Evolutionary conservation across 805 yeast genomes (phyloP).

Genomic region (Grigorovia yakushimaensis): DNA sequence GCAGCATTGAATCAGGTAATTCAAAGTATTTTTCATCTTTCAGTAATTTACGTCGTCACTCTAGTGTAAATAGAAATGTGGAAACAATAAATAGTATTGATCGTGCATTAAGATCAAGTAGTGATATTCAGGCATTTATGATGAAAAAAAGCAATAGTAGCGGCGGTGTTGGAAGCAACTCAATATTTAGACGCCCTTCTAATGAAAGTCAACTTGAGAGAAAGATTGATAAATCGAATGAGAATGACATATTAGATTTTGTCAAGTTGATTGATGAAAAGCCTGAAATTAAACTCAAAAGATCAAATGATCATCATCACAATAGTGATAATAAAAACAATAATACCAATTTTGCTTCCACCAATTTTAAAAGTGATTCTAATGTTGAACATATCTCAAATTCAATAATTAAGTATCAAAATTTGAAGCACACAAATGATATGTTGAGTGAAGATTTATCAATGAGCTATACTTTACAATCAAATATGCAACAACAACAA

Average conservation of each 20-base stretch:
- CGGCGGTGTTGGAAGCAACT: not conserved
- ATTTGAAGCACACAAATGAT: constrained; percentile 43
- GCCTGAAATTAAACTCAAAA: constrained; percentile 36
- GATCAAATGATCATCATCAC: constrained; percentile 1
- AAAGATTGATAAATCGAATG: not conserved
- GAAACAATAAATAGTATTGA: constrained; percentile 5
- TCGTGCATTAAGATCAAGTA: constrained; percentile 4
- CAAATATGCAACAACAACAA: not conserved
- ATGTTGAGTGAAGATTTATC: constrained; percentile 45
- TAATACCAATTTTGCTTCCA: not conserved
- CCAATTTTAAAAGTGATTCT: not conserved
- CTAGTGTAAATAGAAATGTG: constrained; percentile 28
- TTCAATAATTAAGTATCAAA: constrained; percentile 43
- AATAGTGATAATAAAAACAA: not conserved
- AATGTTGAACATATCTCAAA: constrained; percentile 30
- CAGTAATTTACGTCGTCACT: constrained; percentile 53
- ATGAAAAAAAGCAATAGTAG: not conserved
- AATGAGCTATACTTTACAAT: constrained; percentile 35
- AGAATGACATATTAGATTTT: constrained; percentile 54
- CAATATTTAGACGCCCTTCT: not conserved
- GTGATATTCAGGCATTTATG: not conserved
- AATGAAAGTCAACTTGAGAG: not conserved
- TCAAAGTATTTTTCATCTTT: constrained; percentile 66
- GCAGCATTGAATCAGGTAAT: constrained; percentile 30
- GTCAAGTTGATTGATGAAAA: constrained; percentile 61